Base-by-base conservation (phyloP, 1,139 yeast genomes). In the Diutina rugosa region DNA sequence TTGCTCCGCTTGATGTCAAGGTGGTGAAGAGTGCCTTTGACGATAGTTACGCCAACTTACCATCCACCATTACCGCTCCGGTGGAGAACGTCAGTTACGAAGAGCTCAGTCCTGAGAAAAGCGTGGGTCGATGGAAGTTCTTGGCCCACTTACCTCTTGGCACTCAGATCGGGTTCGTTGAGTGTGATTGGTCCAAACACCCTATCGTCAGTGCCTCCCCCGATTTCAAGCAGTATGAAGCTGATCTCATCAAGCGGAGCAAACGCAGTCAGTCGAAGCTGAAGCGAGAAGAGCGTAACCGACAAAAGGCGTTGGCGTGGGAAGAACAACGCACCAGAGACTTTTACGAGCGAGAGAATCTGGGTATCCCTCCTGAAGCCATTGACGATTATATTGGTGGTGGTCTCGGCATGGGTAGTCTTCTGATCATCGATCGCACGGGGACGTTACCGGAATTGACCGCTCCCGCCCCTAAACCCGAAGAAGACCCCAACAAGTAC, bases 101-200 rank as follows among this genome's bases (percentile, higher is more conserved):
- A 59, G 91, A 86, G 35, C 74, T 82, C 55, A 56, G 82, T 72
- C 57, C 80, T 63, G 70, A 82, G 70, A 59, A 73, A 59, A 67
- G 87, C 14, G 69, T 84, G 7, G 79, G 81, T 57, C 81, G 83
- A 62, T 79, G 79, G 67, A 91, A 90, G 66, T 90, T 87, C 65
- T 71, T 93, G 58, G 78, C 87, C 0, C 95, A 91, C 68, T 69
- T 90, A 46, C 98, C 99, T 0, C 67, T 81, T 41, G 97, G 97
- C 1, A 84, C 96, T 0, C 87, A 87, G 52, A 70, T 93, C 54
- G 96, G 93, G 14, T 85, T 90, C 61, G 65, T 95, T 58, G 98
- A 93, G 64, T 80, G 97, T 58, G 84, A 89, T 64, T 93, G 99
- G 98, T 61, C 65, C 44, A 70, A 74, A 45, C 72, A 70, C 69